Conservation (phyloP, 371 early-diverging fungal species). For the Lichtheimia hyalospora region DNA sequence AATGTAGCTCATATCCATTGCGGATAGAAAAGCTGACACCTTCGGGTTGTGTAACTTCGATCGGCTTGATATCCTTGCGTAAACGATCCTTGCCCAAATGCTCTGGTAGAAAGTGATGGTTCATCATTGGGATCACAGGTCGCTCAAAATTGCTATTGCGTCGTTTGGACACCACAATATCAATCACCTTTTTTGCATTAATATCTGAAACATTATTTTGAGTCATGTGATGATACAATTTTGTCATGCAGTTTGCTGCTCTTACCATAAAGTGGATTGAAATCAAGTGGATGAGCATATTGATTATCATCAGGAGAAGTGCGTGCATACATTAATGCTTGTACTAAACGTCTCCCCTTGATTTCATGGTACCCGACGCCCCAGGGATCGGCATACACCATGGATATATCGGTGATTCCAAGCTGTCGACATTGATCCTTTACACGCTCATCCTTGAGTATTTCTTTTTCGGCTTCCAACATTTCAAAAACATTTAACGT, state of each 20-base stretch:
- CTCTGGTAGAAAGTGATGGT: slow-evolving; percentile 46
- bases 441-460: slow-evolving; percentile 31
- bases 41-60: slow-evolving; percentile 47
- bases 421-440: slow-evolving; percentile 34
- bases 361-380: slow-evolving; percentile 38
- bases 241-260: neutral
- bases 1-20: slow-evolving; percentile 36
- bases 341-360: slow-evolving; percentile 39
- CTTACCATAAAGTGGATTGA: slow-evolving; percentile 44
- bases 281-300: slow-evolving; percentile 51
- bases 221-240: neutral
- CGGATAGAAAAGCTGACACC: slow-evolving; percentile 47
- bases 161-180: slow-evolving; percentile 33
- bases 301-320: slow-evolving; percentile 44
- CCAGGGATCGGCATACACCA: slow-evolving; percentile 43
- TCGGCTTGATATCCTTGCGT: slow-evolving; percentile 48
- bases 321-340: slow-evolving; percentile 41
- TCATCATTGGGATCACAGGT: slow-evolving; percentile 31
- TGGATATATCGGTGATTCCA: slow-evolving; percentile 41
- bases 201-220: slow-evolving; percentile 21
- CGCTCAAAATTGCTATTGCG: slow-evolving; percentile 38
- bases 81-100: slow-evolving; percentile 37
- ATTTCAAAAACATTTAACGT: slow-evolving; percentile 37
- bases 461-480: slow-evolving; percentile 35
- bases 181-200: slow-evolving; percentile 32